Evolutionary conservation across 2,329 filamentous ascomycete genomes (phyloP).

Genomic region (Penicillium sp.): DNA sequence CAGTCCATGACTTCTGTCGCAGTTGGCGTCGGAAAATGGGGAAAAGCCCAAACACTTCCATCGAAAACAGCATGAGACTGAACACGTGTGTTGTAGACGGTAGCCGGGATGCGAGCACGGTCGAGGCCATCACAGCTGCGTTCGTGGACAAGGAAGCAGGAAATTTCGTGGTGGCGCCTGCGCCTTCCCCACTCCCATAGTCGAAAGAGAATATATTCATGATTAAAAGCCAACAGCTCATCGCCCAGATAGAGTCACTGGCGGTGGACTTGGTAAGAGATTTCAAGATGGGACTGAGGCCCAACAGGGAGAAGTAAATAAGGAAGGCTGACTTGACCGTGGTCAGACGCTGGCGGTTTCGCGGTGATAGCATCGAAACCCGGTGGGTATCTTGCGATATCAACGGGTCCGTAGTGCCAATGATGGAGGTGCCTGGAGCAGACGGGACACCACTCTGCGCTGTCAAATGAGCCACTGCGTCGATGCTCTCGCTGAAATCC

Average conservation of each 20-base stretch:
- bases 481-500: constrained; percentile 45
- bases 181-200: constrained; percentile 66
- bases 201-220: constrained; percentile 99
- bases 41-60: constrained; percentile 95
- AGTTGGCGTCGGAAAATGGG: constrained; percentile 95
- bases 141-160: constrained; percentile 79
- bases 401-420: constrained; percentile 25
- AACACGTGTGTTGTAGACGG: constrained; percentile 93
- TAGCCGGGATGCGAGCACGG: constrained; percentile 84
- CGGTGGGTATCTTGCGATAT: constrained; percentile 25
- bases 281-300: constrained; percentile 91
- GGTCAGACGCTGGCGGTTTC: constrained; percentile 64
- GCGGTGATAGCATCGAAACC: constrained; percentile 46
- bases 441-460: constrained; percentile 19
- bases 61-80: constrained; percentile 89
- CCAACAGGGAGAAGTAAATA: constrained; percentile 89
- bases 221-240: constrained; percentile 86
- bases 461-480: constrained; percentile 44
- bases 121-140: constrained; percentile 92
- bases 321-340: constrained; percentile 90
- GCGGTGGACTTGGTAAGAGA: constrained; percentile 92
- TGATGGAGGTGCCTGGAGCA: constrained; percentile 16
- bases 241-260: constrained; percentile 93
- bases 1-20: constrained; percentile 74
- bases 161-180: constrained; percentile 48